A percentile compares a stretch with the other conserved stretches of the same genome.
These are phyloP conservation scores for Ceratocystiopsis sp. DNA, from an alignment of 2,329 filamentous ascomycete genomes.

Conservation along the genomic window DNA sequence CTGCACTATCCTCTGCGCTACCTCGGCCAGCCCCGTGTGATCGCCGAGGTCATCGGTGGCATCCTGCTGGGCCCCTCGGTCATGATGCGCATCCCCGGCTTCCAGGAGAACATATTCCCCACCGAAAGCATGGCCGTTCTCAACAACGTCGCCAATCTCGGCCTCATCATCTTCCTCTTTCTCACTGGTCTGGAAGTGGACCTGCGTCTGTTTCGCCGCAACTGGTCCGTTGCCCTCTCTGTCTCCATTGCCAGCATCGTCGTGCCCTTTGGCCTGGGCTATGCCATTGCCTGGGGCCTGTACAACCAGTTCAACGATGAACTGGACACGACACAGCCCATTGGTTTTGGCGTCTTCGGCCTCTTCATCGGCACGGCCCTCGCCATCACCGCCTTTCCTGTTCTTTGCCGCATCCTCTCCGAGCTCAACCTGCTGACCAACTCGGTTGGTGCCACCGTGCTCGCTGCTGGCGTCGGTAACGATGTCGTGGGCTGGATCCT, in stretches of 20 bases:
- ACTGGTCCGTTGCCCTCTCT: constrained; percentile 64
- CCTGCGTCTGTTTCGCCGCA: constrained; percentile 55
- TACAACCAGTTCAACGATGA: constrained; percentile 52
- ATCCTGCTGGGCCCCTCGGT: constrained; percentile 75
- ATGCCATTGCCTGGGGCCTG: constrained; percentile 63
- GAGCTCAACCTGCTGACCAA: constrained; percentile 76
- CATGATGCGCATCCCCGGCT: constrained; percentile 71
- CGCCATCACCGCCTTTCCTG: constrained; percentile 81
- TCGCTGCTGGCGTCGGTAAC: constrained; percentile 84
- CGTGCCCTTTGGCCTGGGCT: constrained; percentile 68
- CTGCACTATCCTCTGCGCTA: constrained; percentile 56
- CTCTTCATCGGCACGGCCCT: constrained; percentile 83
- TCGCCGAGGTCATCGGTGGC: constrained; percentile 58
- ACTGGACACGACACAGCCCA: constrained; percentile 17
- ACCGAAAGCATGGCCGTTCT: constrained; percentile 56
- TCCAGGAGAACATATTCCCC: constrained; percentile 63
- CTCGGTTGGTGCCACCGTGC: constrained; percentile 69
- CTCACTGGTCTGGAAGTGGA: constrained; percentile 80
- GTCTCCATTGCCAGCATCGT: constrained; percentile 68
- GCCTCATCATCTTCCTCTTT: constrained; percentile 72
- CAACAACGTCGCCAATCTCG: constrained; percentile 64
- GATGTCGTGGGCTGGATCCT: constrained; percentile 87
- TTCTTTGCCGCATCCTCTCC: constrained; percentile 82
- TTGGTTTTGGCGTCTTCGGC: constrained; percentile 37
- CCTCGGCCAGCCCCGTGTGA: constrained; percentile 54